A percentile compares a stretch with the other conserved stretches of the same genome.
phyloP scores from a whole-genome alignment of 2,329 filamentous ascomycete species.

The Ascochyta koolunga region DNA sequence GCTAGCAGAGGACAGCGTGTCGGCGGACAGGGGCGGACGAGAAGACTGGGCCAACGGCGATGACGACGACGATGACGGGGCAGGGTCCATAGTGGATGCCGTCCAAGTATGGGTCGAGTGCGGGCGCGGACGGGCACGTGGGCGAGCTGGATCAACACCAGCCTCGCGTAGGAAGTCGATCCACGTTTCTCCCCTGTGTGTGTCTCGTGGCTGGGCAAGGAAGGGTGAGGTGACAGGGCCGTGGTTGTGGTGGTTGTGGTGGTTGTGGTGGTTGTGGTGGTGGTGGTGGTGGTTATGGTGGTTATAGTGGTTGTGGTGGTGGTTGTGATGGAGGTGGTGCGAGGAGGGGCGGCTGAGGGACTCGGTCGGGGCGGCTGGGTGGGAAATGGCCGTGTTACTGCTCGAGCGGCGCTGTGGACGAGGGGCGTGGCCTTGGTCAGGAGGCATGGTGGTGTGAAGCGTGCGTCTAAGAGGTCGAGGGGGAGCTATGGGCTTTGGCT shows the following conservation, averaged over 20 bases:
- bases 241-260: conserved; percentile 12
- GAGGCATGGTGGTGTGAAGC: conserved; percentile 16
- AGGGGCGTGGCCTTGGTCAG: conserved; percentile 5
- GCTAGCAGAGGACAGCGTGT: conserved; percentile 26
- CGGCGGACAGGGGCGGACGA: conserved; percentile 24
- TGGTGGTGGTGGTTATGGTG: no score
- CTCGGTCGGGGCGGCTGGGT: conserved; percentile 5
- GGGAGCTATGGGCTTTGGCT: neutral
- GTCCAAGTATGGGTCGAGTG: conserved; percentile 12
- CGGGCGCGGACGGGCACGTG: conserved; percentile 1
- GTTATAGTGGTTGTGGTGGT: no score
- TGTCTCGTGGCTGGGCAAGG: conserved; percentile 26
- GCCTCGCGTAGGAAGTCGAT: conserved; percentile 41
- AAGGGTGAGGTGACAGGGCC: conserved; percentile 38
- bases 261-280: no score
- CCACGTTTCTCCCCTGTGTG: conserved; percentile 42
- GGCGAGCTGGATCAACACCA: conserved; percentile 20
- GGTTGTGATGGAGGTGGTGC: no score
- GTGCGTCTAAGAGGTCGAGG: conserved; percentile 1
- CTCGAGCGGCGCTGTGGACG: neutral
- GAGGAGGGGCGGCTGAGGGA: neutral
- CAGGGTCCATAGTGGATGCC: conserved; percentile 10
- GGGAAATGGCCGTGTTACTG: neutral
- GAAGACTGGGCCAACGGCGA: conserved; percentile 29
- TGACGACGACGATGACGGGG: conserved; percentile 19